These are phyloP conservation scores for Dujonia santamariae DNA, from an alignment of 1,139 yeast species.

Conservation along the genomic window DNA sequence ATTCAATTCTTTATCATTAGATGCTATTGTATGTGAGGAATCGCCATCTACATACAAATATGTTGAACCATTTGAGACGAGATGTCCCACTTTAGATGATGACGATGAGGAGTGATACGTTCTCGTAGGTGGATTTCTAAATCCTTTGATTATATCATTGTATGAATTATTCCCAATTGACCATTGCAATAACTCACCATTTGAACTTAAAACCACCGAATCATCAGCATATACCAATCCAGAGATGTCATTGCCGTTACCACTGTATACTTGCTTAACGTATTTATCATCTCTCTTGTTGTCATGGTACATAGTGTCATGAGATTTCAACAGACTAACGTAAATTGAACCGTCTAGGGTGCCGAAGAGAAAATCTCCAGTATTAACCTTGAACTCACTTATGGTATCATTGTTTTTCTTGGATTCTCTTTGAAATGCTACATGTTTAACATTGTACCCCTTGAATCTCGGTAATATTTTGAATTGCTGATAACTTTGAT, in stretches of 20 bases:
- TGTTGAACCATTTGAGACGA: background rate
- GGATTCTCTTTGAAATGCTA: slow-evolving; percentile 20
- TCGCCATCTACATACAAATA: slow-evolving; percentile 1
- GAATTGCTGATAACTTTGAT: slow-evolving; percentile 28
- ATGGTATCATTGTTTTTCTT: slow-evolving; percentile 7
- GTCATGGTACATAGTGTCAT: slow-evolving; percentile 19
- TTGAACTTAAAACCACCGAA: slow-evolving; percentile 1
- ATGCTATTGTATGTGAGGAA: background rate
- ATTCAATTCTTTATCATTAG: slow-evolving; percentile 5
- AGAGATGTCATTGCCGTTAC: background rate
- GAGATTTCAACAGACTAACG: slow-evolving; percentile 26
- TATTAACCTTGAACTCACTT: slow-evolving; percentile 6
- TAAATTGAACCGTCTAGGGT: slow-evolving; percentile 30
- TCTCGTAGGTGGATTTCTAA: background rate
- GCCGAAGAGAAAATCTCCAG: slow-evolving; percentile 30
- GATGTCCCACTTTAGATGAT: background rate
- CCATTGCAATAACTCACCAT: slow-evolving; percentile 5
- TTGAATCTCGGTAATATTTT: slow-evolving; percentile 33
- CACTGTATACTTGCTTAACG: slow-evolving; percentile 25
- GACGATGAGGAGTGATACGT: background rate
- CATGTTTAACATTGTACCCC: slow-evolving; percentile 21
- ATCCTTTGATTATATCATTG: slow-evolving; percentile 3
- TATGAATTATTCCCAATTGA: slow-evolving; percentile 2
- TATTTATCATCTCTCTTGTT: slow-evolving; percentile 39
- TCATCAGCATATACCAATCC: background rate